Evolutionary conservation across 371 early-diverging fungal genomes (phyloP), one percentile per base, ranked within the genome.

Genomic region (Actinomortierella ambigua): DNA sequence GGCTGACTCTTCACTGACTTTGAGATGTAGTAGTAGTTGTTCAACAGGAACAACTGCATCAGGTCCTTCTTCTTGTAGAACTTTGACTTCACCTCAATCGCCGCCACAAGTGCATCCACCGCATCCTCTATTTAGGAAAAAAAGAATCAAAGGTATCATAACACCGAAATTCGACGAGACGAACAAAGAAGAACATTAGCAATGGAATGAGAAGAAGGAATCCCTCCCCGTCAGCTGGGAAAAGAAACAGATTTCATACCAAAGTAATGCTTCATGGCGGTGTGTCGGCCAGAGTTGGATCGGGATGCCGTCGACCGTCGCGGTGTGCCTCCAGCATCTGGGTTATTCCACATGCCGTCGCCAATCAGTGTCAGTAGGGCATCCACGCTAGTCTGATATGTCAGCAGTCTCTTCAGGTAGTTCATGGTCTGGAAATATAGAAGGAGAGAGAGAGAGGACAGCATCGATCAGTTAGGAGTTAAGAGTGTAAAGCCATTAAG

Each of bases 21-120:
- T n/a, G 84, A 68, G 22, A 91, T 83, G 63, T 90, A 90, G 56
- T 92, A 84, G 63, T 83, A 90, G 69, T 95, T 95, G 78, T 95
- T 95, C 44, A 93, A 79, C 50, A 92, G 69, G 65, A 95, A 95
- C 22, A 95, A 63, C 5, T 82, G 80, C 0, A 87, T 82, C 40
- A 95, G 61, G 7, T 59, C 41, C 3, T 89, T 83, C 59, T 90
- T 88, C 60, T 92, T 92, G 78, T 95, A 95, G 14, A 82, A 84
- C 61, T 83, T 79, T 20, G 92, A 80, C 69, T 90, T 90, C 0
- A 62, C 57, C 44, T 93, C 91, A 46, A 93, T 61, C 13, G 81
- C 85, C 8, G 77, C 66, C 6, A 82, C 76, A 54, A 93, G 80
- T 17, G 87, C 82, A 59, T 89, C 85, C 18, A 87, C 53, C 4